Conservation (phyloP, 768 basidiomycete species). For the Tylopilus cervinicoccineus region DNA sequence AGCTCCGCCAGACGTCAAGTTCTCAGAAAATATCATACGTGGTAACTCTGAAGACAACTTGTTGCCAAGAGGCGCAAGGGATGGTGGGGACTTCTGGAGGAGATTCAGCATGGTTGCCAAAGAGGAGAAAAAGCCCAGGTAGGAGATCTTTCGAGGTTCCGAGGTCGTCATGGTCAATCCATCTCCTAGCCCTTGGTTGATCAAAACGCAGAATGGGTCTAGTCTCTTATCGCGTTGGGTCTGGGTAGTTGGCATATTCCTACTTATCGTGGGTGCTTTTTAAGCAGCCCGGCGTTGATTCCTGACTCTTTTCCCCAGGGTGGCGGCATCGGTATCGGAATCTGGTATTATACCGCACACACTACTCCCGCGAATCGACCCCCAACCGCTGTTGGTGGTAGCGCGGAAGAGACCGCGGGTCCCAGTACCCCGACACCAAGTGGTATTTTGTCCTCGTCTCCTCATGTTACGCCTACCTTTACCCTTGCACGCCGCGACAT, state of each 20-base stretch:
- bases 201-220: constrained; percentile 52
- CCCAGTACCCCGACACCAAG: constrained; percentile 13
- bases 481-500: constrained; percentile 45
- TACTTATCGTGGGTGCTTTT: constrained; percentile 46
- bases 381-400: constrained; percentile 65
- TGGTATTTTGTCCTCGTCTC: constrained; percentile 19
- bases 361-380: constrained; percentile 43
- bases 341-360: constrained; percentile 59
- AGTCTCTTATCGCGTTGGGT: constrained; percentile 62
- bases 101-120: constrained; percentile 82
- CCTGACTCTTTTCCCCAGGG: constrained; percentile 28
- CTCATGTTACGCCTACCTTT: constrained; percentile 57
- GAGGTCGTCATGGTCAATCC: background rate
- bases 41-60: constrained; percentile 65
- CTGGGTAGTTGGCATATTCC: constrained; percentile 59
- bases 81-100: constrained; percentile 82
- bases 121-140: constrained; percentile 57
- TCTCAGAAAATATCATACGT: constrained; percentile 58
- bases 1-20: constrained; percentile 42
- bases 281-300: background rate
- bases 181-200: constrained; percentile 56
- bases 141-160: constrained; percentile 2
- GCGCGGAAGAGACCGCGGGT: constrained; percentile 40
- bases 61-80: constrained; percentile 56
- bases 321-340: constrained; percentile 52